Percentiles rank a stretch among this genome's conserved stretches.
These are phyloP conservation scores for Sclerotinia sclerotiorum DNA, from an alignment of 2,329 filamentous ascomycete genomes.

Conservation along the genomic window DNA sequence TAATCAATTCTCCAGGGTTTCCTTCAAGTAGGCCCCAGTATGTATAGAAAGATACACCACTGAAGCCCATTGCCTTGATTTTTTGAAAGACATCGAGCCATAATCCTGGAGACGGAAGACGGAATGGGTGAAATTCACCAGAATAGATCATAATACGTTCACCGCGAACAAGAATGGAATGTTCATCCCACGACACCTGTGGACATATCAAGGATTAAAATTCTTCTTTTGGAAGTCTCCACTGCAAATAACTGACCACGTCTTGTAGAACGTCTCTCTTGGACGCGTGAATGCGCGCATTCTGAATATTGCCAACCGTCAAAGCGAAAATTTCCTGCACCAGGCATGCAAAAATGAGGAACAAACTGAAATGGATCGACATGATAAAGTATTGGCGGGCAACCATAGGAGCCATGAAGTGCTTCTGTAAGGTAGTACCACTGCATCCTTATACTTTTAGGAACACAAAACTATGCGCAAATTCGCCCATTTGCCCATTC, in stretches of 20 bases:
- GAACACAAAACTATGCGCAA: not conserved
- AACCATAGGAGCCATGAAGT: not conserved
- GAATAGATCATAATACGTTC: conserved; percentile 62
- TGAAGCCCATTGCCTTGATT: conserved; percentile 78
- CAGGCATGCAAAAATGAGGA: not conserved
- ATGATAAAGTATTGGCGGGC: not conserved
- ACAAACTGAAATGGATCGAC: not conserved
- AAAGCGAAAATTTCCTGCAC: conserved; percentile 28
- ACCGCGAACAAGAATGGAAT: conserved; percentile 61
- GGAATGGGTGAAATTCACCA: conserved; percentile 63
- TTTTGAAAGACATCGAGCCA: conserved; percentile 79
- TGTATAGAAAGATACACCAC: conserved; percentile 74
- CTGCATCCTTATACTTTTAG: conserved; percentile 8
- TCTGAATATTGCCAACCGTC: conserved; percentile 20
- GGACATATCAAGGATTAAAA: not conserved
- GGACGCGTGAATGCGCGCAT: conserved; percentile 6
- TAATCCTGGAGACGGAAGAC: conserved; percentile 59
- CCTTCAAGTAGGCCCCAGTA: conserved; percentile 79
- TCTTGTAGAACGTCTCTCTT: conserved; percentile 53
- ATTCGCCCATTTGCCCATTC: not conserved
- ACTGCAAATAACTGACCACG: conserved; percentile 47
- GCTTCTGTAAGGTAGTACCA: not conserved
- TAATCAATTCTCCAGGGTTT: conserved; percentile 65
- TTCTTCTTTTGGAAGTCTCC: not conserved
- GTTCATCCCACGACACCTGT: conserved; percentile 60